Conservation (phyloP, 2,329 filamentous ascomycete species). For the Tothia fuscella region DNA sequence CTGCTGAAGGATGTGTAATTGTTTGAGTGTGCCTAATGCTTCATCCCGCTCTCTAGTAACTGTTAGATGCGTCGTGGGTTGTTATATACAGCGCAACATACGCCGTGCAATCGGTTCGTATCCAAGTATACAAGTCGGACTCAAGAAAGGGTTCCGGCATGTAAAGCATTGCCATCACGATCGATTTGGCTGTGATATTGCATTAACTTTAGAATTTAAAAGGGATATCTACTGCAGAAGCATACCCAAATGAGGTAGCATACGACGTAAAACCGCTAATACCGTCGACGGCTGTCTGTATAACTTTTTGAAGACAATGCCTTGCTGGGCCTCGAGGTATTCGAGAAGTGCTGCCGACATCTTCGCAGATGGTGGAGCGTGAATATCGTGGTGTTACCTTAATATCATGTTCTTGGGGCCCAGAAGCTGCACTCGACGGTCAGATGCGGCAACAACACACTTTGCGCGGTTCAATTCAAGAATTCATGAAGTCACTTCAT, state of each 20-base stretch:
- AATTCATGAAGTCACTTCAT: no score
- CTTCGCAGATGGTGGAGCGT: constrained; percentile 5
- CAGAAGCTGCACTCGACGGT: not conserved
- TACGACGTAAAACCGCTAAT: constrained; percentile 90
- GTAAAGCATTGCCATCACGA: constrained; percentile 93
- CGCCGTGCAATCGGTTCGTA: constrained; percentile 54
- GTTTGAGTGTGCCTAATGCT: constrained; percentile 66
- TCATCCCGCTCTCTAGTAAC: constrained; percentile 61
- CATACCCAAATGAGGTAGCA: constrained; percentile 82
- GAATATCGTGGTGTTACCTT: constrained; percentile 1
- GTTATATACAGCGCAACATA: constrained; percentile 16
- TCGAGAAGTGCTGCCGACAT: constrained; percentile 43
- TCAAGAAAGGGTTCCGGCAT: constrained; percentile 68
- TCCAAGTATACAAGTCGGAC: constrained; percentile 76
- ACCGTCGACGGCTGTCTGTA: constrained; percentile 95
- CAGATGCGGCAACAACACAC: not conserved
- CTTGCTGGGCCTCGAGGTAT: constrained; percentile 84
- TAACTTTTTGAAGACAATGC: constrained; percentile 78
- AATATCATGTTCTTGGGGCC: constrained; percentile 7
- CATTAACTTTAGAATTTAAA: not conserved
- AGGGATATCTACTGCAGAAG: not conserved
- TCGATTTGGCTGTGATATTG: constrained; percentile 59
- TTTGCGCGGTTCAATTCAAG: no score
- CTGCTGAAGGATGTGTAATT: constrained; percentile 70
- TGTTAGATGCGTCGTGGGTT: constrained; percentile 8